Percentiles rank a stretch among this genome's conserved stretches.
These are phyloP conservation scores for Ophiocordyceps australis DNA, from an alignment of 2,329 filamentous ascomycete species.

Conservation along the genomic window DNA sequence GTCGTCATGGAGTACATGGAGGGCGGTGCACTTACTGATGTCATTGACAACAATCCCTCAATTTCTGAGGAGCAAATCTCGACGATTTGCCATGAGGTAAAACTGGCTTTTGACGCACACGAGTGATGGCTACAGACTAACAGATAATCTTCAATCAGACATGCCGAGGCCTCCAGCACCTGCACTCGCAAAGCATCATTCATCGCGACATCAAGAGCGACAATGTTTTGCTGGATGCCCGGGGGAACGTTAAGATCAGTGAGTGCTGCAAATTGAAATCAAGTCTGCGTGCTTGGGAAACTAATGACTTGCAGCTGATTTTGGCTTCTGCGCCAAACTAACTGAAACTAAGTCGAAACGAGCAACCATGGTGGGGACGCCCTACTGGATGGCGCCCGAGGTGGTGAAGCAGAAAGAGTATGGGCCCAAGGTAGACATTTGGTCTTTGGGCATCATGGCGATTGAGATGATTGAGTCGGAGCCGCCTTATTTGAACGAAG, in stretches of 20 bases:
- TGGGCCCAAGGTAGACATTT: slow-evolving; percentile 94
- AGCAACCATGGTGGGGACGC: slow-evolving; percentile 96
- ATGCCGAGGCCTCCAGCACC: slow-evolving; percentile 82
- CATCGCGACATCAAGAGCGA: slow-evolving; percentile 99
- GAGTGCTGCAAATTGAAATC: slow-evolving; percentile 19
- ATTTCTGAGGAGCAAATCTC: slow-evolving; percentile 97
- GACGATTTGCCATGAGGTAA: slow-evolving; percentile 88
- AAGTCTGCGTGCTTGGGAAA: neutral
- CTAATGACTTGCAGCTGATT: slow-evolving; percentile 57
- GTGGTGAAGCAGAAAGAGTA: slow-evolving; percentile 99
- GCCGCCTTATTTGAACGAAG: slow-evolving; percentile 93
- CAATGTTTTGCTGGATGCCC: slow-evolving; percentile 86
- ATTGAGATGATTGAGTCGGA: slow-evolving; percentile 99
- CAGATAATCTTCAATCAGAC: slow-evolving; percentile 40
- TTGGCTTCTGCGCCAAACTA: slow-evolving; percentile 96
- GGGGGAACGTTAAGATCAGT: slow-evolving; percentile 97
- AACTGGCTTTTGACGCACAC: slow-evolving; percentile 6
- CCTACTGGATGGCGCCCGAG: slow-evolving; percentile 99
- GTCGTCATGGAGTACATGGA: slow-evolving; percentile 99
- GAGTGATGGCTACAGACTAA: slow-evolving; percentile 3
- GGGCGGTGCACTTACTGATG: slow-evolving; percentile 88
- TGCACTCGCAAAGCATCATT: slow-evolving; percentile 93
- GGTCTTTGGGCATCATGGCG: slow-evolving; percentile 98
- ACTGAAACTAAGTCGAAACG: slow-evolving; percentile 94
- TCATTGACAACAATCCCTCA: slow-evolving; percentile 91